Base-by-base conservation (phyloP, 2,329 filamentous ascomycete genomes). In the Leptodontidium sp. region DNA sequence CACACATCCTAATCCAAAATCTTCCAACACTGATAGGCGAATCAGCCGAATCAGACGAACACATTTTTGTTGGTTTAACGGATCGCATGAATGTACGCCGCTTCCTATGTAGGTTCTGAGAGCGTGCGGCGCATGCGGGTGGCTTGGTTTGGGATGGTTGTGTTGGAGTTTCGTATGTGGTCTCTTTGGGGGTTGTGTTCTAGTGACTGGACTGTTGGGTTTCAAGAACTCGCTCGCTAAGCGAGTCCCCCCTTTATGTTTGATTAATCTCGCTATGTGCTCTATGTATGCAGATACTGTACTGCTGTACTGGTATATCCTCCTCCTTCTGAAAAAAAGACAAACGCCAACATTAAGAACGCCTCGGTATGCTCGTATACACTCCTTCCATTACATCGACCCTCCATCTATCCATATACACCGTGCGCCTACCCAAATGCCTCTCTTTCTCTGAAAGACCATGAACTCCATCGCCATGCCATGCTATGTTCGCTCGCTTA, bases 401-500 rank as follows among this genome's bases (percentile, higher is more conserved):
- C 52, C 52, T 9, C 21, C 21, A 21, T 21, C 21, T 21, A 21
- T 21, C 21, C 21, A 21, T 21, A 21, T 21, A 21, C 21, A 21
- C 21, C 21, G 21, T 21, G 21, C 21, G 21, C 21, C 21, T 21
- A 21, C 21, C 21, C 21, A 21, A 32, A 12, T 35, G 24, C 29
- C 21, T 26, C 52, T 14, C 52, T 14, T 49, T 17, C 47, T 5
- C 15, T 21, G 8, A 15, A n/a, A n/a, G 6, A 26, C 21, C 21
- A 21, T 21, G 21, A 55, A 64, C 47, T 64, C 32, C 61, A 40
- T 64, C 47, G 61, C 61, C 55, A 55, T 53, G 32, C n/a, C 21
- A 21, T 21, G 21, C 21, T 21, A 21, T 21, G 21, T 21, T 21
- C 21, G 21, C 21, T 21, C 21, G 21, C 21, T 26, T 24, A 17